Conservation (phyloP, 208 protist genomes). For the Trichomonas gallinae region DNA sequence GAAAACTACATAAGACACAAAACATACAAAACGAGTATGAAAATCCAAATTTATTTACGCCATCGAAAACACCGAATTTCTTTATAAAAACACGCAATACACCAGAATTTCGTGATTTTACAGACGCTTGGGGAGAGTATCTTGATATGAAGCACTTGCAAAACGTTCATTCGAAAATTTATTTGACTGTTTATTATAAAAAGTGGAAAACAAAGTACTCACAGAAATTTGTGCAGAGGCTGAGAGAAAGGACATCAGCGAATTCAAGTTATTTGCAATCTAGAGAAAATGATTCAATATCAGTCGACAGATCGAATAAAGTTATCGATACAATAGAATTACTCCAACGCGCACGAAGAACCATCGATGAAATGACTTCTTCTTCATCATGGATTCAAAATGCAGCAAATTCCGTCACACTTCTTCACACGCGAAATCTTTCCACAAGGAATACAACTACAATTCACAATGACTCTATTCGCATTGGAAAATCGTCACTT, state of each 20-base stretch:
- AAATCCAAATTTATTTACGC: not conserved
- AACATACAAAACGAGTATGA: not conserved
- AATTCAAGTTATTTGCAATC: not conserved
- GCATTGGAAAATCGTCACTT: not conserved
- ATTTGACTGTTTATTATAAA: not conserved
- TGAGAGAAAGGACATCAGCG: not conserved
- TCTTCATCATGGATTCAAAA: not conserved
- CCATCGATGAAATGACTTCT: not conserved
- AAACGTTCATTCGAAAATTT: not conserved
- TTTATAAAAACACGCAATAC: not conserved
- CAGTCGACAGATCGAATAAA: not conserved
- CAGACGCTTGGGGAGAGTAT: not conserved
- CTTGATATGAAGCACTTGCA: not conserved
- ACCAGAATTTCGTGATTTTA: not conserved
- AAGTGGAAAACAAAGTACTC: not conserved
- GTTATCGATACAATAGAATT: not conserved
- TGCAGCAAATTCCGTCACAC: not conserved
- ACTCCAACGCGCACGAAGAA: not conserved
- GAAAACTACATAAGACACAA: not conserved
- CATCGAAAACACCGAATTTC: not conserved
- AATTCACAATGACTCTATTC: not conserved
- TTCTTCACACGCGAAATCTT: not conserved
- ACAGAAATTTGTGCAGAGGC: not conserved
- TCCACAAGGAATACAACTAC: not conserved
- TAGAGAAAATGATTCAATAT: not conserved